phyloP scores from a whole-genome alignment of 805 yeast species.

The Candida cerambycidarum region DNA sequence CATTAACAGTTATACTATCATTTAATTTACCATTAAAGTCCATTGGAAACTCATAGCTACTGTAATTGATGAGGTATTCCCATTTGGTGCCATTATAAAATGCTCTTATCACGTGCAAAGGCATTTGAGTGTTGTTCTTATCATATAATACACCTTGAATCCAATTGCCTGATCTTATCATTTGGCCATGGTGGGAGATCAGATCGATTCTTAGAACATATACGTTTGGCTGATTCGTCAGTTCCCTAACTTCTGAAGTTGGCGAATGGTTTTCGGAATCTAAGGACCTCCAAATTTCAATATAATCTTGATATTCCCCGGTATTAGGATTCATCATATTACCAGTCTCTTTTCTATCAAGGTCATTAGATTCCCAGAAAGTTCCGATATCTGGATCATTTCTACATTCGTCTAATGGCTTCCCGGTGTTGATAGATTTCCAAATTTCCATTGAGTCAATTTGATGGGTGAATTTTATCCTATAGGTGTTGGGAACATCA shows the following conservation, averaged over 20 bases:
- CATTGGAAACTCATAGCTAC: constrained; percentile 26
- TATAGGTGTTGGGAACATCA: constrained; percentile 30
- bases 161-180: constrained; percentile 53
- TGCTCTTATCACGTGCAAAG: constrained; percentile 30
- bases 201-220: constrained; percentile 25
- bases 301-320: constrained; percentile 41
- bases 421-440: constrained; percentile 27
- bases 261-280: constrained; percentile 38
- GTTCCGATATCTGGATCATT: constrained; percentile 46
- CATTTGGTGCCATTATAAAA: constrained; percentile 20
- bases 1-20: constrained; percentile 10
- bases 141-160: constrained; percentile 47
- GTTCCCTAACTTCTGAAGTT: constrained; percentile 25
- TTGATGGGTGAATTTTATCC: constrained; percentile 41
- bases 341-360: constrained; percentile 50
- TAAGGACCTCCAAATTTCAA: constrained; percentile 56
- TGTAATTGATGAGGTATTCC: constrained; percentile 28
- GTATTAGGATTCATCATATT: constrained; percentile 47
- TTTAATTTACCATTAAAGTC: constrained; percentile 17
- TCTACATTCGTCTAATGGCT: constrained; percentile 27
- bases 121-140: constrained; percentile 17
- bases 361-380: constrained; percentile 39
- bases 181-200: constrained; percentile 39
- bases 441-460: constrained; percentile 42
- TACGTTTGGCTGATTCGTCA: constrained; percentile 6